Base-by-base conservation (phyloP, 495 filamentous ascomycete genomes). In the Penicillium crystallinum region DNA sequence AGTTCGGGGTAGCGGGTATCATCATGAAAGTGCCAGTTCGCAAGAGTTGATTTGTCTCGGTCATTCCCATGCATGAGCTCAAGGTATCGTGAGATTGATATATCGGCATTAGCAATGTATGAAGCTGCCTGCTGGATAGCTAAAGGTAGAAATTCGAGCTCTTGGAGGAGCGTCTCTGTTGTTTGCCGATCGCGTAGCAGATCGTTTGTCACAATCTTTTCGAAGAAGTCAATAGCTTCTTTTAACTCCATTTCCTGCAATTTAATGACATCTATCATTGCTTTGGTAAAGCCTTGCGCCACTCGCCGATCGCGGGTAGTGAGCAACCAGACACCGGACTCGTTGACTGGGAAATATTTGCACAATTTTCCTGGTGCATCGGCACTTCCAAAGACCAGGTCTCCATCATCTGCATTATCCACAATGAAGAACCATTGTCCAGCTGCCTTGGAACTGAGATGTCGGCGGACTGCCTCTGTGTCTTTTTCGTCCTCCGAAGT, bases 11-110 rank as follows among this genome's bases (percentile, higher is more conserved):
- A 75, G 27, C 74, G 62, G 29, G 60, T 59, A 3, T 61, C 57
- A 49, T 77, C 74, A 6, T 57, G 53, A 51, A 77, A 82, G n/a
- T 77, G 70, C 54, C 58, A 56, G 46, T 67, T 75, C 50, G 77
- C 54, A 31, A 77, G 54, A 35, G 46, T 52, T 15, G 68, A 39
- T 17, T 47, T 53, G 31, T 73, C 59, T 39, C 71, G 23, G 38
- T 81, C 66, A 10, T 65, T 70, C 0, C 63, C 60, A 12, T 51
- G 55, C 12, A 78, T 59, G 3, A 77, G 65, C 8, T 49, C 38
- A 31, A 79, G 59, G 55, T 82, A 82, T 23, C 69, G 51, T 17
- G 44, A 37, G 42, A 75, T 42, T 1, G 70, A 56, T 29, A 66
- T 61, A 36, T 64, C 50, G 27, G 65, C 75, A 7, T 18, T 53